Evolutionary conservation across 768 basidiomycete species (phyloP).

Genomic region (Butyriboletus loyo): DNA sequence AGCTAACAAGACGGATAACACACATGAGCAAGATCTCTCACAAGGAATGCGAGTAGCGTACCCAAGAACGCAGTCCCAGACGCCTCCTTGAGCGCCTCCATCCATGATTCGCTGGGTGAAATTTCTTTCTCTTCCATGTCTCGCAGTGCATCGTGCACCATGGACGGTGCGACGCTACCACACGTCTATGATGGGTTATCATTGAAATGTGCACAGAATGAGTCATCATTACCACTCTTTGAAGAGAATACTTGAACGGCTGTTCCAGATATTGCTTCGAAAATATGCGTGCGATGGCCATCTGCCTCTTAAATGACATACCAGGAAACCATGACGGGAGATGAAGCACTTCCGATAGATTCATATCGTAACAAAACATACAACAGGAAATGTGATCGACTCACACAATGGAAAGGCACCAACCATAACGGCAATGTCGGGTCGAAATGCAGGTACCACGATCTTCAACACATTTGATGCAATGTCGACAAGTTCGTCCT

Average conservation of each 20-base stretch:
- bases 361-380: neutral
- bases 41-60: neutral
- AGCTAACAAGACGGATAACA: neutral
- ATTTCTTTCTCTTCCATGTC: neutral
- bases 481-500: constrained; percentile 3
- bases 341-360: neutral
- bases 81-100: constrained; percentile 4
- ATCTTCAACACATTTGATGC: neutral
- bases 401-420: constrained; percentile 8
- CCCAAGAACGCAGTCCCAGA: constrained; percentile 10
- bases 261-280: constrained; percentile 2
- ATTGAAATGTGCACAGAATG: neutral
- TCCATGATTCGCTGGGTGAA: neutral
- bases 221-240: neutral
- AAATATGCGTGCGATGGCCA: neutral
- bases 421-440: neutral
- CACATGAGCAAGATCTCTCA: neutral
- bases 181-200: neutral
- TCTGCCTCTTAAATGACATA: constrained; percentile 9
- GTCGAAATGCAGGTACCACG: neutral
- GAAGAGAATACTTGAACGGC: neutral
- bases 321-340: constrained; percentile 14
- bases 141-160: constrained; percentile 8
- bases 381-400: neutral
- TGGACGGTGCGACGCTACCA: neutral